These are phyloP conservation scores for Globisporangium alternatum DNA, from an alignment of 352 stramenopile species.

Conservation along the genomic window DNA sequence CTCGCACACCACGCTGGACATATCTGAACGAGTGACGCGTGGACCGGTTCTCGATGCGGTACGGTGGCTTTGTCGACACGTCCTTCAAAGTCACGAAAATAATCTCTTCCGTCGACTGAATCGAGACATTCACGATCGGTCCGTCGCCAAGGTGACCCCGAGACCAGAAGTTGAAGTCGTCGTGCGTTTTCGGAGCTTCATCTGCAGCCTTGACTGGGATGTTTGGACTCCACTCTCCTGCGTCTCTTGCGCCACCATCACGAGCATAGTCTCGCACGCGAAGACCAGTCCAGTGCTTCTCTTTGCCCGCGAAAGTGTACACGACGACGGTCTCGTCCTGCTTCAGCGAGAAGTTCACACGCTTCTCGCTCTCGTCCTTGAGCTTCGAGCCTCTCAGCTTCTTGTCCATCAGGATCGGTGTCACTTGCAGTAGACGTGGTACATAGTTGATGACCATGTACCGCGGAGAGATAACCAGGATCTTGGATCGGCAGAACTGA, in stretches of 20 bases:
- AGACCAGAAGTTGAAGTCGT: slow-evolving; percentile 63
- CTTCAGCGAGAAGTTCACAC: slow-evolving; percentile 44
- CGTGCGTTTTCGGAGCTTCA: slow-evolving; percentile 33
- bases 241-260: slow-evolving; percentile 32
- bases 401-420: slow-evolving; percentile 78
- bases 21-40: slow-evolving; percentile 73
- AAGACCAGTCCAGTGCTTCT: slow-evolving; percentile 69
- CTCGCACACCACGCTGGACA: slow-evolving; percentile 53
- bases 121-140: slow-evolving; percentile 60
- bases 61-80: slow-evolving; percentile 59
- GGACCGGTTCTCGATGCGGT: slow-evolving; percentile 87
- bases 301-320: slow-evolving; percentile 65
- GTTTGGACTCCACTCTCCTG: slow-evolving; percentile 59
- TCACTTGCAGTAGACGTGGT: slow-evolving; percentile 59
- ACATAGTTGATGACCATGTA: slow-evolving; percentile 75
- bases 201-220: slow-evolving; percentile 37
- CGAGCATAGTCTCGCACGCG: slow-evolving; percentile 58
- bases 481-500: slow-evolving; percentile 83
- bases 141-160: slow-evolving; percentile 68
- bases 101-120: slow-evolving; percentile 60
- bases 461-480: slow-evolving; percentile 73
- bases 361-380: slow-evolving; percentile 18
- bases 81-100: slow-evolving; percentile 74
- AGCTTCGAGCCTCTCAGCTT: slow-evolving; percentile 42
- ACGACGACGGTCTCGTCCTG: slow-evolving; percentile 54